These are phyloP conservation scores for Arachis hypogaea DNA, from an alignment of 306 rosid genomes.

Conservation along the genomic window DNA sequence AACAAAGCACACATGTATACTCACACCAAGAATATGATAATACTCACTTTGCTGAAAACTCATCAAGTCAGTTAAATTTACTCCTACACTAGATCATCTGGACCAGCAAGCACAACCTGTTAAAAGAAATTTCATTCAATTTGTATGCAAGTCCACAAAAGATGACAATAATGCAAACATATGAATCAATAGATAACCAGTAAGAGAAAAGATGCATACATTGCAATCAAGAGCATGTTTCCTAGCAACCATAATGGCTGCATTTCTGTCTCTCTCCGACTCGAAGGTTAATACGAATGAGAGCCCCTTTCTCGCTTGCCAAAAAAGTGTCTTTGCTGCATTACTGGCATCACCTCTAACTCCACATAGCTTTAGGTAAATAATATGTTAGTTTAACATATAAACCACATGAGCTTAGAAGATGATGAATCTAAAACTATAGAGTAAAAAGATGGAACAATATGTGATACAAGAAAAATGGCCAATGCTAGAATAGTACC, in stretches of 20 bases:
- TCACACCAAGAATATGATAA: slow-evolving; percentile 55
- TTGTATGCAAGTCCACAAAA: slow-evolving; percentile 28
- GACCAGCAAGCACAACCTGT: slow-evolving; percentile 94
- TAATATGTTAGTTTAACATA: slow-evolving; percentile 35
- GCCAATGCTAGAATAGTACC: slow-evolving; percentile 49
- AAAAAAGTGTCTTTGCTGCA: slow-evolving; percentile 72
- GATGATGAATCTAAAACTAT: not conserved
- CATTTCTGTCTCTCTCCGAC: slow-evolving; percentile 88
- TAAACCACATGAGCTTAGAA: slow-evolving; percentile 5
- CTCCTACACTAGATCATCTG: slow-evolving; percentile 87
- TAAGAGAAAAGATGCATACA: slow-evolving; percentile 53
- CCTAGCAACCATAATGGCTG: slow-evolving; percentile 79
- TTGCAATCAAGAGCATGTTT: slow-evolving; percentile 91
- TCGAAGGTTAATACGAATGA: slow-evolving; percentile 79
- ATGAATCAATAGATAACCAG: slow-evolving; percentile 27
- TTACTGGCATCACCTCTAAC: slow-evolving; percentile 59
- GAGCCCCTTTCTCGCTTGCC: slow-evolving; percentile 94
- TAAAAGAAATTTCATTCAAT: slow-evolving; percentile 3
- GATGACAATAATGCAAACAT: slow-evolving; percentile 14
- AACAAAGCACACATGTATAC: slow-evolving; percentile 57
- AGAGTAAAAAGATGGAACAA: slow-evolving; percentile 7
- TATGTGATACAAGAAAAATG: slow-evolving; percentile 13
- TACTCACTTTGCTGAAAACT: slow-evolving; percentile 50
- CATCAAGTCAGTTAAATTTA: slow-evolving; percentile 48
- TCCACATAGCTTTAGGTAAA: slow-evolving; percentile 70